Percentiles rank a stretch among this genome's conserved stretches.
Evolutionary conservation across 169 alveolate species (phyloP).

Genomic region (Plasmodium malariae): DNA sequence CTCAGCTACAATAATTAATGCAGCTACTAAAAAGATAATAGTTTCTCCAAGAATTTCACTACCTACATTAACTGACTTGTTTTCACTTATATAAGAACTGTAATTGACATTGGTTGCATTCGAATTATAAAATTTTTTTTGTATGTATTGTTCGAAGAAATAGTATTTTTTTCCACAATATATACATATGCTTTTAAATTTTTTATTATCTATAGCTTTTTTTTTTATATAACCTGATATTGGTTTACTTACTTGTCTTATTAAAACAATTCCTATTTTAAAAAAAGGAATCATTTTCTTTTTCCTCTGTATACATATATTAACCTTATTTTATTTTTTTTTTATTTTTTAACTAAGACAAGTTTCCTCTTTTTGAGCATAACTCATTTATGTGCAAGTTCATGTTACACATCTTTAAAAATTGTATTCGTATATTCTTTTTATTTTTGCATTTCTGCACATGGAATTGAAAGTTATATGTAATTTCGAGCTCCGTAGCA

Average conservation of each 20-base stretch:
- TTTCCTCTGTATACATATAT: no score
- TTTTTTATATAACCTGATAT: slow-evolving; percentile 83
- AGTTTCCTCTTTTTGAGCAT: no score
- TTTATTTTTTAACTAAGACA: no score
- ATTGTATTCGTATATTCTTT: no score
- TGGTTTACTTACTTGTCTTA: slow-evolving; percentile 87
- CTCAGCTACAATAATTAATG: slow-evolving; percentile 82
- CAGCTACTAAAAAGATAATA: slow-evolving; percentile 81
- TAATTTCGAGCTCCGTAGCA: no score
- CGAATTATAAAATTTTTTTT: slow-evolving; percentile 81
- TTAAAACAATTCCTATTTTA: slow-evolving; percentile 82
- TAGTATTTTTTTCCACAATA: slow-evolving; percentile 84
- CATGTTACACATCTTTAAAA: no score
- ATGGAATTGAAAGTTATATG: no score
- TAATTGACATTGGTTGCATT: slow-evolving; percentile 76
- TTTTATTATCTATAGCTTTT: slow-evolving; percentile 81
- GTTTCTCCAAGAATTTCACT: slow-evolving; percentile 85
- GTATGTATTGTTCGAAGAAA: slow-evolving; percentile 85
- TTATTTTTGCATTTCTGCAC: no score
- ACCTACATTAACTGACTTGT: slow-evolving; percentile 85
- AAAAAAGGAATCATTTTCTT: slow-evolving; percentile 85
- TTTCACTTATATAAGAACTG: slow-evolving; percentile 82
- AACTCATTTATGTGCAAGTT: no score
- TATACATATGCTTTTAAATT: slow-evolving; percentile 83
- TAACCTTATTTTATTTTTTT: no score